A percentile compares a stretch with the other conserved stretches of the same genome.
These are phyloP conservation scores for Flueggea neowawraea DNA, from an alignment of 441 rosid species.

Conservation along the genomic window DNA sequence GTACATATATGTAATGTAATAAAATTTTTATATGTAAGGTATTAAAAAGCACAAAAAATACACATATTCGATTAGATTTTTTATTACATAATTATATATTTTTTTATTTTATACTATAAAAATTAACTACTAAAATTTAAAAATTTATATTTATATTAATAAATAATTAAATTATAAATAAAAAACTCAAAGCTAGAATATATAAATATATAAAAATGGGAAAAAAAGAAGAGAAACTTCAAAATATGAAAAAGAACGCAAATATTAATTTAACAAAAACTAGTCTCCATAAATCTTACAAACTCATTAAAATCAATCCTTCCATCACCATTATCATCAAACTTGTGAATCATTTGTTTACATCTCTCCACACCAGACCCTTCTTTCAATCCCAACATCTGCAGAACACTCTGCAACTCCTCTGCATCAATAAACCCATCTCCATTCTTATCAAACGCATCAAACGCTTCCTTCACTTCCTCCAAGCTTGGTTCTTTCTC, in stretches of 20 bases:
- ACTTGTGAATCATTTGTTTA: conserved; percentile 39
- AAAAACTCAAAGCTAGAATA: too few species aligned
- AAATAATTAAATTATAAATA: too few species aligned
- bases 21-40: too few species aligned
- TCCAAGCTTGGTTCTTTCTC: conserved; percentile 52
- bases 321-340: conserved; percentile 44
- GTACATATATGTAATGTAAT: too few species aligned
- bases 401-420: conserved; percentile 57
- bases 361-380: conserved; percentile 35
- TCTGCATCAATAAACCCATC: conserved; percentile 57
- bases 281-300: conserved; percentile 46
- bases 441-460: conserved; percentile 53
- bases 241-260: background rate
- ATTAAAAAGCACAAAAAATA: too few species aligned
- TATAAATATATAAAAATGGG: too few species aligned
- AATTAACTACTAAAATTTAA: too few species aligned
- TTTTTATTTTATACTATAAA: too few species aligned
- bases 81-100: too few species aligned
- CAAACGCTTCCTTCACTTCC: conserved; percentile 55
- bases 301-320: conserved; percentile 55
- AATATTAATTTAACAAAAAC: conserved; percentile 24
- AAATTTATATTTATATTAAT: too few species aligned
- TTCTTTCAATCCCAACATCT: conserved; percentile 39
- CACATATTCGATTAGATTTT: too few species aligned
- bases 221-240: background rate